Evolutionary conservation across 345 rosid genomes (phyloP).

Genomic region (Melaleuca quinquenervia): DNA sequence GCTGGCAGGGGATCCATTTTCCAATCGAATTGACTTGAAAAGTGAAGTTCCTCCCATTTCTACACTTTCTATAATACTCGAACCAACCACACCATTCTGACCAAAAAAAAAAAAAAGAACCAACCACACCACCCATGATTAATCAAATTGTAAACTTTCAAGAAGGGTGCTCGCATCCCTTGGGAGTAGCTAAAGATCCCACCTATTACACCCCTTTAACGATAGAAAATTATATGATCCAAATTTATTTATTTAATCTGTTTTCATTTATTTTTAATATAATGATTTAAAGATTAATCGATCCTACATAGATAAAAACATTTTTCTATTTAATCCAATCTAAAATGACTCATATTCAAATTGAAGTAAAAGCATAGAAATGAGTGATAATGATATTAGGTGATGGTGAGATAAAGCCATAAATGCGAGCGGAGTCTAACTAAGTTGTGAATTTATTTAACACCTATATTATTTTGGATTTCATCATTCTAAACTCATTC

Average conservation of each 20-base stretch:
- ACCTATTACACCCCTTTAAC: too few species aligned
- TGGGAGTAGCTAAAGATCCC: not conserved
- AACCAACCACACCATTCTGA: not conserved
- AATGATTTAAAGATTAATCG: too few species aligned
- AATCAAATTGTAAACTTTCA: not conserved
- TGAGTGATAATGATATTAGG: too few species aligned
- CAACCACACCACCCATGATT: not conserved
- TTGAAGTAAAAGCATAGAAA: too few species aligned
- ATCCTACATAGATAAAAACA: too few species aligned
- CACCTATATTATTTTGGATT: too few species aligned
- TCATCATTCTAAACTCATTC: too few species aligned
- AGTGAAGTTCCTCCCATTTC: not conserved
- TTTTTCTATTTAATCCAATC: too few species aligned
- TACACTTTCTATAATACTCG: not conserved
- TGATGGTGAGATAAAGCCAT: not conserved
- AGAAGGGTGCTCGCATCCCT: not conserved
- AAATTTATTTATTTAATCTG: too few species aligned
- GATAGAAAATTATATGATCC: too few species aligned
- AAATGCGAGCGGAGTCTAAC: accelerated
- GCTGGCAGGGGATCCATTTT: too few species aligned
- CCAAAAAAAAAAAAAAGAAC: too few species aligned
- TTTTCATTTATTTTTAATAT: accelerated
- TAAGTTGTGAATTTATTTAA: not conserved
- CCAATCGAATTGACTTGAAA: not conserved
- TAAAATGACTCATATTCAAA: accelerated